Evolutionary conservation across 352 stramenopile genomes (phyloP).

Genomic region (Phytopythium vexans): DNA sequence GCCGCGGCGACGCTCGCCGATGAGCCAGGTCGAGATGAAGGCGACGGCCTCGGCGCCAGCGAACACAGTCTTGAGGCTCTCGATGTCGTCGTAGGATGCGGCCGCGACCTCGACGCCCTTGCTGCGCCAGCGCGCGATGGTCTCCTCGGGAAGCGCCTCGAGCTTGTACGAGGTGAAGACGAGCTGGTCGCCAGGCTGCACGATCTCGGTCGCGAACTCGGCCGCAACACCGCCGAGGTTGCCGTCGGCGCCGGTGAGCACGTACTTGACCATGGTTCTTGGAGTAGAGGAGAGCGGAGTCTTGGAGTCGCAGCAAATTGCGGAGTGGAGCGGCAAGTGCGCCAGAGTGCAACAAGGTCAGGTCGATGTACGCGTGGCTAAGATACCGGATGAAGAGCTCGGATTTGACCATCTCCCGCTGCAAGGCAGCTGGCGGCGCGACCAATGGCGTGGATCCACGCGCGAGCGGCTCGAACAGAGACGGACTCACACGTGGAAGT

Average conservation of each 20-base stretch:
- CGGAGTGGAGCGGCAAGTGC: too few species aligned
- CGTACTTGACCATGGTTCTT: slow-evolving; percentile 4
- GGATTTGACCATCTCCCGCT: too few species aligned
- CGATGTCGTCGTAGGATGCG: slow-evolving; percentile 18
- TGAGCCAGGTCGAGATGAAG: slow-evolving; percentile 23
- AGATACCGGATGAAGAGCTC: too few species aligned
- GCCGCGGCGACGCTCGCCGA: slow-evolving; percentile 19
- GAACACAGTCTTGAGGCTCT: slow-evolving; percentile 23
- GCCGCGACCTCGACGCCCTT: slow-evolving; percentile 18
- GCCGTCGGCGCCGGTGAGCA: slow-evolving; percentile 11
- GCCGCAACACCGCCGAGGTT: slow-evolving; percentile 13
- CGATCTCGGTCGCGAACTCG: slow-evolving; percentile 6
- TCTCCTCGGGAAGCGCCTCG: slow-evolving; percentile 8
- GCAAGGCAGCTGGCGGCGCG: too few species aligned
- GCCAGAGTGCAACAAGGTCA: too few species aligned
- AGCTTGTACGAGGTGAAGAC: slow-evolving; percentile 9
- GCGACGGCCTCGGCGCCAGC: slow-evolving; percentile 14
- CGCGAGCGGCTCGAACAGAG: too few species aligned
- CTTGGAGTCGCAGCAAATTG: too few species aligned
- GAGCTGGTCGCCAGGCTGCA: slow-evolving; percentile 10
- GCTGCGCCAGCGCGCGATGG: slow-evolving; percentile 11
- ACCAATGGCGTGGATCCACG: too few species aligned
- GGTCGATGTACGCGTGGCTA: too few species aligned
- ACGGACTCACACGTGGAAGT: too few species aligned
- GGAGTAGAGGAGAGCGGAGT: too few species aligned